Evolutionary conservation across 805 yeast species (phyloP), one percentile per base, ranked within the genome.

Genomic region (Sugiyamaella valdiviana): DNA sequence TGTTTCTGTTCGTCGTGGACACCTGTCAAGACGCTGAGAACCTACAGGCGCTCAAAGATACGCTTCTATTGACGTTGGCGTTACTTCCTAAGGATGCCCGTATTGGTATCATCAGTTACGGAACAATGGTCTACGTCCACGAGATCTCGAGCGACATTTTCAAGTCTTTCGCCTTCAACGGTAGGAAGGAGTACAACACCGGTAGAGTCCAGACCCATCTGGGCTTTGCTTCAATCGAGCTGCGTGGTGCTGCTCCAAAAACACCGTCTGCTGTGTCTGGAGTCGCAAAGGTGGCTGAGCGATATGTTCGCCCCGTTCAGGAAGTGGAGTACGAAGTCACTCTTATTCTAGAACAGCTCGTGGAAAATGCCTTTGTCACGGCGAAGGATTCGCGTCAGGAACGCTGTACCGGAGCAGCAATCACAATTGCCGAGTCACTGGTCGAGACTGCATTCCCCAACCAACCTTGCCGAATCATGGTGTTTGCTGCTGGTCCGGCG

Each of bases 401-500:
- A 48, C 76, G 96, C 69, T 82, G 87, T 40, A 87, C 96, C 1
- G 96, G 96, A 46, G 77, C 88, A 35, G 96, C 96, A 1, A 64
- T 89, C 58, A 79, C 83, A 56, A 79, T 89, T 56, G 95, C 96
- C 6, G 70, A 86, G 19, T 76, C 82, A 59, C 64, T 89, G 36
- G 74, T 86, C 56, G 93, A 89, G 59, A 80, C 85, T 21, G 75
- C 88, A 21, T 86, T 77, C 69, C 51, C 57, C n/a, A 78, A 84
- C 41, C 79, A 80, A 58, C 90, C 95, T 45, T 83, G 91, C 14
- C 79, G 95, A 63, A 74, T 89, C 50, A 79, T 85, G 69, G 71
- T 90, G 50, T 90, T 90, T 61, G 77, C 93, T 39, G 89, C 89
- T 49, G 97, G 96, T 52, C 93, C 95, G 37, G 79, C 95, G 66